Base-by-base conservation (phyloP, 106 monocot species). In the Xerophyta viscosa region DNA sequence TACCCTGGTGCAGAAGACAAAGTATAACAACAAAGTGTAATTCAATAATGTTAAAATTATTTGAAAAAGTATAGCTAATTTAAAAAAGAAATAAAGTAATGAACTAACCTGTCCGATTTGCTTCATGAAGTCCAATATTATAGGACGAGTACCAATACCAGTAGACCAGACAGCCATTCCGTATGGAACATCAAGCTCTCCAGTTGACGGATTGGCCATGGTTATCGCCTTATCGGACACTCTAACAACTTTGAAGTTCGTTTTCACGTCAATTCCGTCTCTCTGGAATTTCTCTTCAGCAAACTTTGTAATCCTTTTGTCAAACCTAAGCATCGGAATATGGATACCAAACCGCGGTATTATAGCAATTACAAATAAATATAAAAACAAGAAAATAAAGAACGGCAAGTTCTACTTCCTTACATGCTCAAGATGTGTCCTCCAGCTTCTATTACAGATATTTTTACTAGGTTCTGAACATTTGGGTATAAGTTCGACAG, bases 111-210 rank as follows among this genome's bases (percentile, higher is more conserved):
- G 90, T 48, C 68, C 81, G 66, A 91, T 48, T 57, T 80, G 50
- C 54, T 84, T 81, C 90, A 91, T 91, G 29, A 84, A 75, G 50
- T 84, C 81, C 44, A 68, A 46, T 39, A 91, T 91, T 50, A 91
- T 37, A 24, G 90, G 77, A 14, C 90, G 80, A 0, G 90, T 78
- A 8, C 84, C 90, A 60, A 91, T 81, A 47, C 90, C 90, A 56
- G 90, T 75, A 36, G 90, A 91, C 90, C 90, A 91, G 30, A 91
- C 89, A 65, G 64, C 70, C 83, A 89, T 83, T 29, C 89, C 89
- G 51, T 83, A 89, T 17, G 83, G 76, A 17, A 68, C 48, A 59
- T 42, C 25, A 37, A 71, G 55, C 46, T 74, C 70, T 23, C 73
- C 83, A 27, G 63, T 58, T 10, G 47, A 25, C 14, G 57, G 24